Conservation (phyloP, 208 protist genomes). For the Crithidia brevicula region DNA sequence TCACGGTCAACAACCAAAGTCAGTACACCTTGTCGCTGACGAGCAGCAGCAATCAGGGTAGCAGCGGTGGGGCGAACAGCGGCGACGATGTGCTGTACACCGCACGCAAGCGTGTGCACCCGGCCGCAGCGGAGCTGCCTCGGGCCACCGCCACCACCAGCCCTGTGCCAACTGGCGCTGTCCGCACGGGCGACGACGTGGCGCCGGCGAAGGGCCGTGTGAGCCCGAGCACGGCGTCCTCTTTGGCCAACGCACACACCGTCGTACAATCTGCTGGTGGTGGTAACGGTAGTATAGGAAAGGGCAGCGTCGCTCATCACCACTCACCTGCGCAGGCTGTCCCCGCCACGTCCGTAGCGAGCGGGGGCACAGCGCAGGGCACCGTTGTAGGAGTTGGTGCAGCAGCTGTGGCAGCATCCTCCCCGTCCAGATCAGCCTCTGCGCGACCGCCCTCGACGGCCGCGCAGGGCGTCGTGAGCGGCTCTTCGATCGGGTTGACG, state of each 20-base stretch:
- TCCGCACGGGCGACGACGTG: neutral
- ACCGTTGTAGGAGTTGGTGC: neutral
- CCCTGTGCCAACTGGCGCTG: neutral
- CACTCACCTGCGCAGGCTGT: constrained; percentile 1
- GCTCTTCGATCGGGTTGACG: constrained; percentile 1
- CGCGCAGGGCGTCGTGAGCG: neutral
- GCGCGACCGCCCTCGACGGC: neutral
- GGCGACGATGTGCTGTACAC: constrained; percentile 39
- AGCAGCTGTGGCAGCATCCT: neutral
- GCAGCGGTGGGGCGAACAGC: neutral
- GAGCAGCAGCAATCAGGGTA: constrained; percentile 7
- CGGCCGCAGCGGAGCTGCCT: neutral
- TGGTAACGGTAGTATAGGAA: neutral
- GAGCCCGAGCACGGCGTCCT: too few species aligned
- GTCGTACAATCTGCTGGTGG: too few species aligned
- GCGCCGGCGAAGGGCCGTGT: neutral
- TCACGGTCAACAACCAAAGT: constrained; percentile 33
- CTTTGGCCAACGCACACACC: too few species aligned
- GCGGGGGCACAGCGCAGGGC: neutral
- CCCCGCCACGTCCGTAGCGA: constrained; percentile 14
- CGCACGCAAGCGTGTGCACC: constrained; percentile 25
- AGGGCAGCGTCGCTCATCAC: neutral
- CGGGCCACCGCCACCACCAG: neutral
- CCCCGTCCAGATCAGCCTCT: neutral
- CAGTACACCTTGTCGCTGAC: constrained; percentile 39